phyloP scores from a whole-genome alignment of 73 alveolate genomes.

The Symbiodinium pilosum region DNA sequence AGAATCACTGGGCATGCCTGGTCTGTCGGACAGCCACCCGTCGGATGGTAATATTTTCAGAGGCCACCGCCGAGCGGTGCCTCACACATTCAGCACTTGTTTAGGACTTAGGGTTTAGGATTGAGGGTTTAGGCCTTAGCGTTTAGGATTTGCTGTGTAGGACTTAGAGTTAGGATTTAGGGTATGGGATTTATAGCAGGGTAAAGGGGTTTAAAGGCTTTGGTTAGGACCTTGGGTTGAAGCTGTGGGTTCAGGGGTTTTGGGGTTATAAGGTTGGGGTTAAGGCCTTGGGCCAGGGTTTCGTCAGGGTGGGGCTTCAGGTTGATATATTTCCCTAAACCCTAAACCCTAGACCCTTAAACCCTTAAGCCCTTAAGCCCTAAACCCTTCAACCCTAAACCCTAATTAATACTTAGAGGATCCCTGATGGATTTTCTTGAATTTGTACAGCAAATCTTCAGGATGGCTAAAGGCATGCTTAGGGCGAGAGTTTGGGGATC shows the following conservation, averaged over 20 bases:
- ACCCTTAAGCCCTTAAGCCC: no score
- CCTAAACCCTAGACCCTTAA: no score
- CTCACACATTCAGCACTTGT: not conserved
- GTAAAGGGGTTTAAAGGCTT: not conserved
- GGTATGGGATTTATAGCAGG: not conserved
- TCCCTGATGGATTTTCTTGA: no score
- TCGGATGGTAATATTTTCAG: constrained; percentile 93
- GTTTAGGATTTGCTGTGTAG: not conserved
- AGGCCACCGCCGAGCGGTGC: constrained; percentile 26
- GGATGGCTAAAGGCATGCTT: no score
- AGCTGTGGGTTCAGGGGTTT: not conserved
- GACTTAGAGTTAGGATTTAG: not conserved
- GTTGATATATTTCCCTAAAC: no score
- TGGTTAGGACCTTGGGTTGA: not conserved
- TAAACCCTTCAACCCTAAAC: no score
- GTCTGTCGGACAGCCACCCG: constrained; percentile 83
- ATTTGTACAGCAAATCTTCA: no score
- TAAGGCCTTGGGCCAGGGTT: no score
- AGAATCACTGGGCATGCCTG: not conserved
- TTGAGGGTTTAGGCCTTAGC: not conserved
- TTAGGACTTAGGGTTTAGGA: not conserved
- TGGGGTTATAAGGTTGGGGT: not conserved
- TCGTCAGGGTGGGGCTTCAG: no score
- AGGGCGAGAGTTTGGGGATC: no score
- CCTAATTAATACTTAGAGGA: no score